Evolutionary conservation across 441 rosid genomes (phyloP).

Genomic region (Melastoma candidum): DNA sequence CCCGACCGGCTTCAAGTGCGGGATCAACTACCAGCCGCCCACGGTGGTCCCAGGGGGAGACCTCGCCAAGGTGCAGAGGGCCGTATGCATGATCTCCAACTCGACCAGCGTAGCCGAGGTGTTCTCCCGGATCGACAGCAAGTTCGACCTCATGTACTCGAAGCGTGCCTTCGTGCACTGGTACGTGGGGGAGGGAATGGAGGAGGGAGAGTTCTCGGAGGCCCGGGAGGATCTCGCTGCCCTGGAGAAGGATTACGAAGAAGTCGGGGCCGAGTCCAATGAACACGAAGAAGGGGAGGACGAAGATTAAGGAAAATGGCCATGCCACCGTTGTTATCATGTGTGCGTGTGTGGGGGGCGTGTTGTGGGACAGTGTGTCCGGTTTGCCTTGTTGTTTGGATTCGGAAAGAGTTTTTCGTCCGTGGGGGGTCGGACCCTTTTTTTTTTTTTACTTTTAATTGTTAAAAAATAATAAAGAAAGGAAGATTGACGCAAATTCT

Average conservation of each 20-base stretch:
- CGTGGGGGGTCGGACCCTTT: too few relatives aligned
- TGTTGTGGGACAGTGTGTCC: too few relatives aligned
- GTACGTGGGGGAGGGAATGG: slow-evolving; percentile 19
- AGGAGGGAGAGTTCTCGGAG: slow-evolving; percentile 18
- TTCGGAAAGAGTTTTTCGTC: too few relatives aligned
- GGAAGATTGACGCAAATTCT: too few relatives aligned
- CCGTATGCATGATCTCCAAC: slow-evolving; percentile 5
- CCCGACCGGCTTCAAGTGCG: slow-evolving; percentile 2
- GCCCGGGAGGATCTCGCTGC: slow-evolving; percentile 17
- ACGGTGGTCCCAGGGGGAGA: slow-evolving; percentile 2
- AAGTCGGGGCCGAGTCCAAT: slow-evolving; percentile 16
- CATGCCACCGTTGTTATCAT: too few relatives aligned
- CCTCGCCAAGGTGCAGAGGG: background rate
- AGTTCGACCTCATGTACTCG: slow-evolving; percentile 15
- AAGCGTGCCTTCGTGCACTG: slow-evolving; percentile 16
- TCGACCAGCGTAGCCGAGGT: slow-evolving; percentile 10
- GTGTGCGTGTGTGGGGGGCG: too few relatives aligned
- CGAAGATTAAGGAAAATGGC: slow-evolving; percentile 1
- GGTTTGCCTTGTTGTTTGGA: too few relatives aligned
- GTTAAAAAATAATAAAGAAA: too few relatives aligned
- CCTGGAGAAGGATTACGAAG: slow-evolving; percentile 18
- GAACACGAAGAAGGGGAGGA: slow-evolving; percentile 17
- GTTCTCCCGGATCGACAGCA: slow-evolving; percentile 13
- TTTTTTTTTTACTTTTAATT: too few relatives aligned
- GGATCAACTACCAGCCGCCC: slow-evolving; percentile 3